A percentile compares a stretch with the other conserved stretches of the same genome.
Evolutionary conservation across 768 basidiomycete species (phyloP).

Genomic region (Dioszegia hungarica): DNA sequence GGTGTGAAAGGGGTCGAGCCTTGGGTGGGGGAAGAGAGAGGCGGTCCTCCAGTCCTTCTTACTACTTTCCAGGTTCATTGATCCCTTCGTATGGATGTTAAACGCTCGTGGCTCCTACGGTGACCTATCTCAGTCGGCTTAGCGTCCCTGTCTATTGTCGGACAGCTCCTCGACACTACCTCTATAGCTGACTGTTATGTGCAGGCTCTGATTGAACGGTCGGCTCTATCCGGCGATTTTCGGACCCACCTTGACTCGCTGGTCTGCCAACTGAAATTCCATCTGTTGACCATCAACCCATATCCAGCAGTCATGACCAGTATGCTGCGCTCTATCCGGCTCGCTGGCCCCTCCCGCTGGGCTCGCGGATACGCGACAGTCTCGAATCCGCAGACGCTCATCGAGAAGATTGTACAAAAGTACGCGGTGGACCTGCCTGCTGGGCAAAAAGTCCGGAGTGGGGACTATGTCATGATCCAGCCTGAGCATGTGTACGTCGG

Average conservation of each 20-base stretch:
- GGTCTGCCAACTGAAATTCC: background rate
- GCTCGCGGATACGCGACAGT: constrained; percentile 31
- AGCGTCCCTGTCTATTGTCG: too few relatives aligned
- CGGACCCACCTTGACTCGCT: background rate
- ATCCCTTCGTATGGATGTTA: too few relatives aligned
- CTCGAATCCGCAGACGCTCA: constrained; percentile 64
- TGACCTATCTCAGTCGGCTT: too few relatives aligned
- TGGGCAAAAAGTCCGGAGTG: constrained; percentile 76
- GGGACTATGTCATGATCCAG: constrained; percentile 99
- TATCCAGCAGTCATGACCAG: background rate
- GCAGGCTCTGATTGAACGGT: constrained; percentile 1
- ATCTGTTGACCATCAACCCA: background rate
- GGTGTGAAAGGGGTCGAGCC: too few relatives aligned
- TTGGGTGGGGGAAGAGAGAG: too few relatives aligned
- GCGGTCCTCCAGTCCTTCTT: too few relatives aligned
- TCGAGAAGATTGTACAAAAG: constrained; percentile 96
- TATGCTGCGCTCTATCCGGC: constrained; percentile 1
- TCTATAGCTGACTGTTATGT: too few relatives aligned
- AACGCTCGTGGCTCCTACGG: too few relatives aligned
- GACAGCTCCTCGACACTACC: too few relatives aligned
- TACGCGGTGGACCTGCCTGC: constrained; percentile 85
- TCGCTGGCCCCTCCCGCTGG: constrained; percentile 1
- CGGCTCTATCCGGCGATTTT: constrained; percentile 3
- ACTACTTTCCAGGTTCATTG: too few relatives aligned
- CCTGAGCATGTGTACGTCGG: constrained; percentile 74